Conservation (phyloP, 352 stramenopile species). For the Phytophthora sp. region DNA sequence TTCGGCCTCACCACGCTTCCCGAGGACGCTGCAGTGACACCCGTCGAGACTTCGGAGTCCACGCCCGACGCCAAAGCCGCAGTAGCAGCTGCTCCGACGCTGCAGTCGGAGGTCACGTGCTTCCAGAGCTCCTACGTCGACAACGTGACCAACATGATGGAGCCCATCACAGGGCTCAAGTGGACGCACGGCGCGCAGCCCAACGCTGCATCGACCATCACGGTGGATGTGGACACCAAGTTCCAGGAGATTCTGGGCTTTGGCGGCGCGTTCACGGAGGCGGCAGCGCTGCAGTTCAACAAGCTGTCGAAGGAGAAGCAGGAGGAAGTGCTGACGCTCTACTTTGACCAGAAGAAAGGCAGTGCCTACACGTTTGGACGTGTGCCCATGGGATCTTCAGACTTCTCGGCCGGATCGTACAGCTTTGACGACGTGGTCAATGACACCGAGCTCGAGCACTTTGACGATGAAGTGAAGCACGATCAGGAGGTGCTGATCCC, state of each 20-base stretch:
- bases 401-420: slow-evolving; percentile 90
- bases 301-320: slow-evolving; percentile 79
- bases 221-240: slow-evolving; percentile 48
- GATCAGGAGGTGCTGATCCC: slow-evolving; percentile 85
- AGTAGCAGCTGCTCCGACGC: background rate
- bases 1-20: slow-evolving; percentile 6
- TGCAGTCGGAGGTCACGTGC: slow-evolving; percentile 45
- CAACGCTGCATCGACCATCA: slow-evolving; percentile 44
- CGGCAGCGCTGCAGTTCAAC: slow-evolving; percentile 83
- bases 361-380: slow-evolving; percentile 87
- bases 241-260: slow-evolving; percentile 90
- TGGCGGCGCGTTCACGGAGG: slow-evolving; percentile 92
- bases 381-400: slow-evolving; percentile 91
- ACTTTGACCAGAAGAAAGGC: slow-evolving; percentile 83
- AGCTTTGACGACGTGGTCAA: slow-evolving; percentile 83
- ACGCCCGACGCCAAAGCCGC: background rate
- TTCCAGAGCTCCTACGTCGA: slow-evolving; percentile 71
- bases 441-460: slow-evolving; percentile 76
- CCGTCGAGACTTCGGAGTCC: background rate
- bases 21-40: slow-evolving; percentile 1
- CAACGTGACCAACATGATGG: slow-evolving; percentile 68
- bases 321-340: slow-evolving; percentile 83
- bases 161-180: slow-evolving; percentile 48
- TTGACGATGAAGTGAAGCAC: slow-evolving; percentile 74
- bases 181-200: slow-evolving; percentile 29